phyloP scores from a whole-genome alignment of 2,329 filamentous ascomycete species.

The Xylaria digitata region DNA sequence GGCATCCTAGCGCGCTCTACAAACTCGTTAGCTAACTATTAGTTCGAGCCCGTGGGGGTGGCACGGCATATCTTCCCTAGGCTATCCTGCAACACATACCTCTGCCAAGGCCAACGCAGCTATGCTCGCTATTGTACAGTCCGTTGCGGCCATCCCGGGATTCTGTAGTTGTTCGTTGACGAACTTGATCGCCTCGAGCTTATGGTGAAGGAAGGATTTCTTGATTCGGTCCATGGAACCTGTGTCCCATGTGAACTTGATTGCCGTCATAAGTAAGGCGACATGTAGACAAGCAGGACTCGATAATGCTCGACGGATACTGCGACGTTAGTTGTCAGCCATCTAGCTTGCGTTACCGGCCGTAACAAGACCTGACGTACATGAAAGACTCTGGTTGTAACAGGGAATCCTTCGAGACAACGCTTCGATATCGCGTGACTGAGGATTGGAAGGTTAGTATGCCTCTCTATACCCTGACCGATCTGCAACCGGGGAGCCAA shows the following conservation, averaged over 20 bases:
- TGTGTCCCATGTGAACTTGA: conserved; percentile 45
- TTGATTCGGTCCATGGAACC: conserved; percentile 43
- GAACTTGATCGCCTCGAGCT: conserved; percentile 44
- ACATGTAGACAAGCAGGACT: conserved; percentile 43
- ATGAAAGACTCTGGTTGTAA: conserved; percentile 38
- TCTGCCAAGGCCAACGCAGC: conserved; percentile 42
- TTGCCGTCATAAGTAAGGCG: conserved; percentile 42
- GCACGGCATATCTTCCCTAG: neutral
- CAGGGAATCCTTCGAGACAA: conserved; percentile 37
- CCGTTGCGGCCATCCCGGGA: conserved; percentile 34
- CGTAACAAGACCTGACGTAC: conserved; percentile 18
- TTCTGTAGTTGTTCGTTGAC: conserved; percentile 44
- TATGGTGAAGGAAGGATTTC: conserved; percentile 43
- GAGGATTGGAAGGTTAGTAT: conserved; percentile 21
- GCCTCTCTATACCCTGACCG: neutral
- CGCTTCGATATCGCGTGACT: conserved; percentile 43
- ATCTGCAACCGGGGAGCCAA: neutral
- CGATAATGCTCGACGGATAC: conserved; percentile 41
- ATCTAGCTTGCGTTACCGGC: neutral
- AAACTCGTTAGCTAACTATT: conserved; percentile 25
- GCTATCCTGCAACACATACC: conserved; percentile 26
- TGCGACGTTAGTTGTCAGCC: conserved; percentile 26
- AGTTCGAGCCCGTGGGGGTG: neutral
- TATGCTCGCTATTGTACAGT: conserved; percentile 43
- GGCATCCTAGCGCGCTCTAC: conserved; percentile 42